These are phyloP conservation scores for Dispira simplex DNA, from an alignment of 192 early-diverging fungal species.

Conservation along the genomic window DNA sequence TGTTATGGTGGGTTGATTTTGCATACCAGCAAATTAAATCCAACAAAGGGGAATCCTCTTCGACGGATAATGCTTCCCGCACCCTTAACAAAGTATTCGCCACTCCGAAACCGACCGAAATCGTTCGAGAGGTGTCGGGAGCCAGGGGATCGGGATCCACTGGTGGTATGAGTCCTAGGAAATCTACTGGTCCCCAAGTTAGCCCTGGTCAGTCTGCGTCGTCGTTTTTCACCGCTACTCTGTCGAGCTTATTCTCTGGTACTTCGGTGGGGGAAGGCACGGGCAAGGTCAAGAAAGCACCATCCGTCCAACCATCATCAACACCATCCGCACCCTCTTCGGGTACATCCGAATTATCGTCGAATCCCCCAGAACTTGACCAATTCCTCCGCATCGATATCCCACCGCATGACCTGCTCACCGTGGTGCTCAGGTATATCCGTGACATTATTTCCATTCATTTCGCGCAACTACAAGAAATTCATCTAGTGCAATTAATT, in stretches of 20 bases:
- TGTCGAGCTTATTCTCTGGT: constrained; percentile 7
- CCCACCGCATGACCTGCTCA: neutral
- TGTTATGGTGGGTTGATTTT: constrained; percentile 7
- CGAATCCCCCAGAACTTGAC: neutral
- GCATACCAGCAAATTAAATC: neutral
- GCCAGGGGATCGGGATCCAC: neutral
- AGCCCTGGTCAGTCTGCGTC: constrained; percentile 1
- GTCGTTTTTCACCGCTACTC: constrained; percentile 7
- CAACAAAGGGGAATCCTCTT: neutral
- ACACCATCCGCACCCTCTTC: constrained; percentile 13
- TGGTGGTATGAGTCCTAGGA: neutral
- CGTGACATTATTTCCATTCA: neutral
- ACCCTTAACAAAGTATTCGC: neutral
- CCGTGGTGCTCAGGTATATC: neutral
- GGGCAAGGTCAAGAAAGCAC: neutral
- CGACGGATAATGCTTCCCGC: neutral
- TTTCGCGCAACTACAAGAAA: neutral
- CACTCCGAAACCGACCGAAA: neutral
- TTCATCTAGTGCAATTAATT: constrained; percentile 2
- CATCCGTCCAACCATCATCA: constrained; percentile 49
- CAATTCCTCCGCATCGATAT: neutral
- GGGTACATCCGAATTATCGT: neutral
- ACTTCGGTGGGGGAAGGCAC: neutral
- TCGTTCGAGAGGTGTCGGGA: neutral
- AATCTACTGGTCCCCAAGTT: neutral